Evolutionary conservation across 768 basidiomycete genomes (phyloP), one percentile per base, ranked within the genome.

Genomic region (Chalciporus chontae): DNA sequence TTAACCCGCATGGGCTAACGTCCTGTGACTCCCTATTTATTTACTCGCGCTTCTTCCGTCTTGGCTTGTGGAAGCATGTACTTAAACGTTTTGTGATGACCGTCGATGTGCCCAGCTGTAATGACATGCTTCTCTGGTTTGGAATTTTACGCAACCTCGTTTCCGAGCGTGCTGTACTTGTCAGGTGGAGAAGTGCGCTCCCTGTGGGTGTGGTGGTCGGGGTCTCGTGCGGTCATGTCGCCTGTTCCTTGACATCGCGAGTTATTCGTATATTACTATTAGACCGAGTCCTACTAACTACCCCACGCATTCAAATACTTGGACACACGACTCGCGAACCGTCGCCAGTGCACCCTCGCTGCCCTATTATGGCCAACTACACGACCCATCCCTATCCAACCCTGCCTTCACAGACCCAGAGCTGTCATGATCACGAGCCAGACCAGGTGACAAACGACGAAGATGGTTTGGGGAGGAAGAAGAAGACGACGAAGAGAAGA

Each of bases 401-500:
- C 5, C 46, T 62, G 50, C 48, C 62, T n/a, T n/a, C n/a, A n/a
- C n/a, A n/a, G n/a, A n/a, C n/a, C n/a, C n/a, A n/a, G 14, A 51
- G 15, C 38, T 45, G 46, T 10, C 7, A 40, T 3, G 63, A 65
- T 41, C 55, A 57, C 48, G 66, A 68, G 24, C 53, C 54, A 23
- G 66, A 69, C 40, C 57, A 56, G n/a, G n/a, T n/a, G n/a, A 52
- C 55, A 6, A 69, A 69, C 53, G 73, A 68, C 24, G 61, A 68
- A 26, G 63, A 66, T 17, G 54, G 53, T 36, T 55, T 60, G 17
- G 62, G 62, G 9, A 72, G 69, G 63, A 77, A 73, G 67, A 72
- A 69, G 60, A 73, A 73, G 51, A 54, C 61, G 23, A 61, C 80
- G n/a, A 90, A 88, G 70, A 73, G 90, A 54, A 73, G 90, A 48